Evolutionary conservation across 2,329 filamentous ascomycete species (phyloP).

Genomic region (Fusarium multiceps): DNA sequence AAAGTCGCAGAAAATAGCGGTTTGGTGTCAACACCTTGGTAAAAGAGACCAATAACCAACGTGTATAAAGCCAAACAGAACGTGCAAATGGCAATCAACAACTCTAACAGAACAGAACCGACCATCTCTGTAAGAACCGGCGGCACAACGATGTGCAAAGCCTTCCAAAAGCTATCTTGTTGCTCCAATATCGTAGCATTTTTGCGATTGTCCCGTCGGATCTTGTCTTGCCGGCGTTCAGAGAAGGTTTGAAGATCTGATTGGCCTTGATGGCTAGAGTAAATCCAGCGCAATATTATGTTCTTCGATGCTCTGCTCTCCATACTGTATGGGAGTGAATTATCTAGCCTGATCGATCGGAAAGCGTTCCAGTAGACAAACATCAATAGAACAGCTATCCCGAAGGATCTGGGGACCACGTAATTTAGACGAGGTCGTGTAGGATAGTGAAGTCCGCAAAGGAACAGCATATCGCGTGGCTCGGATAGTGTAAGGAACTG

Average conservation of each 20-base stretch:
- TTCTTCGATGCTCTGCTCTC: slow-evolving; percentile 1
- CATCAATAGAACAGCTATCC: slow-evolving; percentile 5
- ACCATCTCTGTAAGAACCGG: slow-evolving; percentile 10
- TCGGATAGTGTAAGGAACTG: slow-evolving; percentile 13
- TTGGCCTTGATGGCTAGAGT: neutral
- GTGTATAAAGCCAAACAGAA: slow-evolving; percentile 14
- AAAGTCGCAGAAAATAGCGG: slow-evolving; percentile 3
- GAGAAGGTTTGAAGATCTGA: slow-evolving; percentile 9
- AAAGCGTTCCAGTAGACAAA: slow-evolving; percentile 30
- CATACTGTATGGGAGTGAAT: neutral
- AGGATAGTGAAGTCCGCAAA: slow-evolving; percentile 17
- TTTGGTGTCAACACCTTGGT: neutral
- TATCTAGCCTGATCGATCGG: slow-evolving; percentile 14
- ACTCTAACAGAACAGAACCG: slow-evolving; percentile 19
- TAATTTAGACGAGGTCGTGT: neutral
- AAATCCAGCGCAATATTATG: slow-evolving; percentile 4
- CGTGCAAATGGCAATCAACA: slow-evolving; percentile 7
- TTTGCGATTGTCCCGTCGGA: neutral
- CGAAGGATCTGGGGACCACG: neutral
- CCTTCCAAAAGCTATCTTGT: slow-evolving; percentile 1
- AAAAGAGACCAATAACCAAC: slow-evolving; percentile 2
- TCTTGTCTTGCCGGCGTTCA: neutral
- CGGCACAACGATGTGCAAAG: slow-evolving; percentile 1
- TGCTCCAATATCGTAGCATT: neutral
- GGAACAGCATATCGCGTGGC: slow-evolving; percentile 10